Percentiles rank a stretch among this genome's conserved stretches.
Evolutionary conservation across 2,329 filamentous ascomycete genomes (phyloP).

Genomic region (Monilinia fructigena): DNA sequence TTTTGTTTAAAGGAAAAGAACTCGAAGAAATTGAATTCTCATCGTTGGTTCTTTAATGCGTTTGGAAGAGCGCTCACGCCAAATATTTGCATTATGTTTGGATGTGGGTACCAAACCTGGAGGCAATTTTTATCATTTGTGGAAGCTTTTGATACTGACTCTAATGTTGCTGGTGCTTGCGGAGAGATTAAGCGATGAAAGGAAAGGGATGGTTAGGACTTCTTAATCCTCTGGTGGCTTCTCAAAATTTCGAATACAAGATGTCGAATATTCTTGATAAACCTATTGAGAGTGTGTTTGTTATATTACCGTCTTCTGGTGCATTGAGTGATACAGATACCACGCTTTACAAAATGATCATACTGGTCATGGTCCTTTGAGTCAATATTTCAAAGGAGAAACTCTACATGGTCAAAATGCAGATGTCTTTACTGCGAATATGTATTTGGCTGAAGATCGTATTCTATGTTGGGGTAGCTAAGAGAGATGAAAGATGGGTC

Average conservation of each 20-base stretch:
- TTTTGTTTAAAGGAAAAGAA: slow-evolving; percentile 99
- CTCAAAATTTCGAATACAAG: slow-evolving; percentile 99
- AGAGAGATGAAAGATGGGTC: slow-evolving; percentile 92
- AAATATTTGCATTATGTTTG: slow-evolving; percentile 92
- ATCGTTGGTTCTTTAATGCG: slow-evolving; percentile 99
- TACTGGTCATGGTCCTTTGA: slow-evolving; percentile 89
- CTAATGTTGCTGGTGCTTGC: slow-evolving; percentile 93
- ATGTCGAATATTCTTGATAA: slow-evolving; percentile 99
- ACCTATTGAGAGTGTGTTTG: slow-evolving; percentile 93
- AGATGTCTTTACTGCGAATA: slow-evolving; percentile 96
- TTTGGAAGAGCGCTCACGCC: slow-evolving; percentile 90
- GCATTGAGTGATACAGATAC: slow-evolving; percentile 91
- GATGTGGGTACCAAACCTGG: slow-evolving; percentile 95
- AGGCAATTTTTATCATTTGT: slow-evolving; percentile 91
- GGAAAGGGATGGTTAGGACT: slow-evolving; percentile 79
- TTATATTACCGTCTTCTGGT: slow-evolving; percentile 95
- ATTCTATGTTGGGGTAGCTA: slow-evolving; percentile 95
- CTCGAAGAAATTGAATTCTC: slow-evolving; percentile 94
- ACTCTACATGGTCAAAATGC: slow-evolving; percentile 94
- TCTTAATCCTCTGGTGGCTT: slow-evolving; percentile 90
- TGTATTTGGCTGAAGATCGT: slow-evolving; percentile 88
- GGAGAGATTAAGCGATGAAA: slow-evolving; percentile 97
- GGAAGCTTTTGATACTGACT: slow-evolving; percentile 99
- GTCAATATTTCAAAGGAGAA: slow-evolving; percentile 99
- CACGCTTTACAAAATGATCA: slow-evolving; percentile 95